Base-by-base conservation (phyloP, 2,329 filamentous ascomycete species). In the Fusarium falciforme region DNA sequence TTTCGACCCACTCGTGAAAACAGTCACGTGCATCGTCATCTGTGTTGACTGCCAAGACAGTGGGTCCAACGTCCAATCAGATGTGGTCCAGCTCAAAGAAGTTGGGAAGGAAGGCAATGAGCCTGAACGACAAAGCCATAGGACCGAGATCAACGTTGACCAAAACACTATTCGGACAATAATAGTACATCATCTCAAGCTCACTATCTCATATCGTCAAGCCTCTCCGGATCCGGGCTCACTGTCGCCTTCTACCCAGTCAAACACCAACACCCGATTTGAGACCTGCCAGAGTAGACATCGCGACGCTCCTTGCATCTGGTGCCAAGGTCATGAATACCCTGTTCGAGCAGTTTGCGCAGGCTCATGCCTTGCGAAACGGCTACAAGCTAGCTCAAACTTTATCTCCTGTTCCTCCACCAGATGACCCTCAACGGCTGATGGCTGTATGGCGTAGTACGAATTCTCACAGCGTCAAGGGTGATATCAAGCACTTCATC, bases 351-450 rank as follows among this genome's bases (percentile, higher is more conserved):
- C 90, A 93, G 68, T 97, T 98, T 81, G 90, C 89, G 64, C 84
- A 89, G 66, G 94, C 94, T 42, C 89, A 95, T 78, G 82, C 85
- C 57, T 82, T 85, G 33, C 87, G 88, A 66, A 90, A 93, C 80
- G 95, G 95, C 69, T 92, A 93, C 77, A 87, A 87, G 58, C 89
- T 98, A 40, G 93, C 95, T 22, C 88, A 90, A 68, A 93, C 93
- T 11, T 85, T 98, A 67, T 92, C 90, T 16, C 95, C 96, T 38
- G 87, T 93, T 67, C 83, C 93, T 58, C 89, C 93, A 5, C 77
- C 86, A 33, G 83, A 88, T 55, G 86, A 94, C 67, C 89, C 92
- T 42, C 87, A 90, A 66, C 90, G 91, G 66, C 85, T 98, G 49
- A 88, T 89, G 77, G 88, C 88, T 47, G 92, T 98, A 77, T 92